These are phyloP conservation scores for Terana coerulea DNA, from an alignment of 768 basidiomycete species.

Conservation along the genomic window DNA sequence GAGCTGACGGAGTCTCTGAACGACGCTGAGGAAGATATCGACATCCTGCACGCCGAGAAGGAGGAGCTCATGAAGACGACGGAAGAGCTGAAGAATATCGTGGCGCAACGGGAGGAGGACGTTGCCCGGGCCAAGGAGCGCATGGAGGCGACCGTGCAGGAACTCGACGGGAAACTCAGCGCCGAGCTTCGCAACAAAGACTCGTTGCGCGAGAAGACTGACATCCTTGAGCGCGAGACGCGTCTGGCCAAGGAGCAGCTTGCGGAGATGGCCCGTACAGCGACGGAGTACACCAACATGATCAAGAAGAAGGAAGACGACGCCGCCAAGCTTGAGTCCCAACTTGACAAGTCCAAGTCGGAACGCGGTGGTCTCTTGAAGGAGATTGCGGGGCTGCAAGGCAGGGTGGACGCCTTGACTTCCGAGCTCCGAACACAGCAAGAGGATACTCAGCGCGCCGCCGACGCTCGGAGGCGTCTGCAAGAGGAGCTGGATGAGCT, in stretches of 20 bases:
- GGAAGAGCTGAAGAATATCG: constrained; percentile 67
- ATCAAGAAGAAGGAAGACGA: constrained; percentile 78
- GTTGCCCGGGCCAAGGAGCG: constrained; percentile 70
- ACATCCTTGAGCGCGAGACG: constrained; percentile 61
- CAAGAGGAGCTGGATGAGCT: constrained; percentile 85
- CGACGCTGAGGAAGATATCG: constrained; percentile 55
- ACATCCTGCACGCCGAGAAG: constrained; percentile 51
- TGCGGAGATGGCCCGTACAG: constrained; percentile 70
- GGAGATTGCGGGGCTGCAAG: constrained; percentile 66
- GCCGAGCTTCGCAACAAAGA: constrained; percentile 65
- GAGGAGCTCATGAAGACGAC: constrained; percentile 60
- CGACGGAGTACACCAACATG: constrained; percentile 70
- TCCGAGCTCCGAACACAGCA: constrained; percentile 60
- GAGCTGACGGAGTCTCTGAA: constrained; percentile 58
- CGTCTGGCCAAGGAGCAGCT: constrained; percentile 75
- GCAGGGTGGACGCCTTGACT: constrained; percentile 60
- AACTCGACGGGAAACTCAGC: constrained; percentile 70
- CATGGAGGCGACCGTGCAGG: constrained; percentile 56
- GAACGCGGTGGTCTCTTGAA: constrained; percentile 53
- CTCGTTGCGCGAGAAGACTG: constrained; percentile 51
- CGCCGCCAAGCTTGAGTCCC: constrained; percentile 47
- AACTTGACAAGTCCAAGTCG: constrained; percentile 49
- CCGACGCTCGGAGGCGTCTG: constrained; percentile 51
- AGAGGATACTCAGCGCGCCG: constrained; percentile 46
- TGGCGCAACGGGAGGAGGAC: constrained; percentile 78